phyloP scores from a whole-genome alignment of 2,329 filamentous ascomycete genomes.

The Xylaria sp. region DNA sequence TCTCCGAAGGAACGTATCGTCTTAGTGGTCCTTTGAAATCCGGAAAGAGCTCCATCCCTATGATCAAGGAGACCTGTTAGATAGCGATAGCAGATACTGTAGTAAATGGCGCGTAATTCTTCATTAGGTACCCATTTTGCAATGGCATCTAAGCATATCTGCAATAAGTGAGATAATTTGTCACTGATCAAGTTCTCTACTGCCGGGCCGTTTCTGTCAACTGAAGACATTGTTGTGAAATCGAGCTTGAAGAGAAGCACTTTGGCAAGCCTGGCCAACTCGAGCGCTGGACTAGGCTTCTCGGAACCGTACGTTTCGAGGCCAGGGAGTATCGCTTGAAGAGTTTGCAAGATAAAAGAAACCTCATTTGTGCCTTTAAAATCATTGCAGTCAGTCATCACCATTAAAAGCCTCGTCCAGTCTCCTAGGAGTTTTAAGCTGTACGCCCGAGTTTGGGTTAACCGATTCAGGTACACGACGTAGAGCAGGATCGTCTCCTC shows the following conservation, averaged over 20 bases:
- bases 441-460: constrained; percentile 65
- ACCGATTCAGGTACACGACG: constrained; percentile 72
- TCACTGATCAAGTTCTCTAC: constrained; percentile 83
- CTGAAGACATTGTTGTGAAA: constrained; percentile 56
- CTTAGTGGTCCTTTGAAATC: constrained; percentile 74
- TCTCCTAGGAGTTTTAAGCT: constrained; percentile 77
- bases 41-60: constrained; percentile 59
- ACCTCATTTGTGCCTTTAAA: constrained; percentile 78
- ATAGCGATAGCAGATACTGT: constrained; percentile 91
- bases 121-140: constrained; percentile 77
- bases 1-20: constrained; percentile 76
- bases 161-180: constrained; percentile 90
- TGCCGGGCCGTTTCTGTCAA: constrained; percentile 58
- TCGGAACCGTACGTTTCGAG: constrained; percentile 81
- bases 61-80: constrained; percentile 74
- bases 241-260: constrained; percentile 78
- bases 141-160: constrained; percentile 83
- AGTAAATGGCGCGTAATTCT: constrained; percentile 83
- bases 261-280: constrained; percentile 81
- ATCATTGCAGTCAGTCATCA: constrained; percentile 85
- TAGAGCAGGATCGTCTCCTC: constrained; percentile 70
- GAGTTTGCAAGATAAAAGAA: constrained; percentile 83
- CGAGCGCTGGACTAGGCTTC: constrained; percentile 74
- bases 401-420: constrained; percentile 86
- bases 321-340: constrained; percentile 89